These are phyloP conservation scores for Diaporthe batatas DNA, from an alignment of 2,329 filamentous ascomycete genomes.

Conservation along the genomic window DNA sequence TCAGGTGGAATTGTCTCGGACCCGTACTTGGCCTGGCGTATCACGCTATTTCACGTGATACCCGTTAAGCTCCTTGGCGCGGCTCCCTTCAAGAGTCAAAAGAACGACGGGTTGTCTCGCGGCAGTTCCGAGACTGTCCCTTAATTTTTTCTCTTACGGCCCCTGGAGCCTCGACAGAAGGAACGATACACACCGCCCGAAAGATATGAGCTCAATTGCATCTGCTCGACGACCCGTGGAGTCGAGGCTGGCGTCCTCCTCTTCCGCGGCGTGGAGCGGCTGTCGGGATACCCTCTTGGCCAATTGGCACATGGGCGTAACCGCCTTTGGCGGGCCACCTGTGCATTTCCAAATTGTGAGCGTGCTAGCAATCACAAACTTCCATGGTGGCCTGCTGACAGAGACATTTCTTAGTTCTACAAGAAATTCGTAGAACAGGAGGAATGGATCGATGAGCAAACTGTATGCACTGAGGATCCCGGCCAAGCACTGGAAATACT, in stretches of 20 bases:
- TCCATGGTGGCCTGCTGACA: neutral
- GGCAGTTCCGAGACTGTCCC: accelerated
- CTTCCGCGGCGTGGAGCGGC: neutral
- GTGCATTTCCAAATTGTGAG: slow-evolving; percentile 76
- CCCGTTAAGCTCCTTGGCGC: slow-evolving; percentile 2
- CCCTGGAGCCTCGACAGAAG: too few species aligned
- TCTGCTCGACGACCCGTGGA: neutral
- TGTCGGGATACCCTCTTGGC: slow-evolving; percentile 17
- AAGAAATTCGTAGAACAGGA: slow-evolving; percentile 17
- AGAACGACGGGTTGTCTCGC: neutral
- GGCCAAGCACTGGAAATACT: too few species aligned
- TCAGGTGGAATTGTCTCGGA: neutral
- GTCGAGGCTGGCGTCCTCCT: slow-evolving; percentile 1
- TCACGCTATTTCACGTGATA: slow-evolving; percentile 3
- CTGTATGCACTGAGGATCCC: neutral
- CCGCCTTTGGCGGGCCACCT: slow-evolving; percentile 75
- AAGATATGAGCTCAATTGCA: neutral
- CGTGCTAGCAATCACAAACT: neutral
- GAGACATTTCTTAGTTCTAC: neutral
- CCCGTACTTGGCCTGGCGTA: neutral
- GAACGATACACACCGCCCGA: accelerated
- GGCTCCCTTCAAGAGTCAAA: neutral
- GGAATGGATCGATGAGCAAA: slow-evolving; percentile 13
- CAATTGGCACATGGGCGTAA: slow-evolving; percentile 74
- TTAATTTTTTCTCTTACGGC: neutral